phyloP scores from a whole-genome alignment of 345 rosid genomes.

The Aquilaria yunnanensis region DNA sequence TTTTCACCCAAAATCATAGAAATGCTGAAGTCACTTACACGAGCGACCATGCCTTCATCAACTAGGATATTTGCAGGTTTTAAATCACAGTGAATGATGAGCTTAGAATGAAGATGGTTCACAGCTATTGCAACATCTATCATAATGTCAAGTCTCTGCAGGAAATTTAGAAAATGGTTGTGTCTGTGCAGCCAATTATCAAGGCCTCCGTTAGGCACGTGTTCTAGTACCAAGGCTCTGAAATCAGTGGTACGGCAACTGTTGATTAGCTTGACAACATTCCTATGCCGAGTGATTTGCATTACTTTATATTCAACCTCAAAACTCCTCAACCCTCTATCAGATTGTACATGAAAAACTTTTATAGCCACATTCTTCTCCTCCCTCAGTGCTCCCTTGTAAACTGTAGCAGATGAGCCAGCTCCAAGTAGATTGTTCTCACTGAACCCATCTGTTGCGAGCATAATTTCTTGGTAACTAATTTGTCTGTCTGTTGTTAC shows the following conservation, averaged over 20 bases:
- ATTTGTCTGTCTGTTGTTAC: constrained; percentile 8
- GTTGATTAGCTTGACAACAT: constrained; percentile 9
- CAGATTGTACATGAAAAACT: background rate
- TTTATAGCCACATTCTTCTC: constrained; percentile 1
- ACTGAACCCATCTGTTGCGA: constrained; percentile 8
- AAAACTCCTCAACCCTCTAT: constrained; percentile 4
- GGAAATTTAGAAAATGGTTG: background rate
- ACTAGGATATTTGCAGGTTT: constrained; percentile 3
- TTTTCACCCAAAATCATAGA: constrained; percentile 1
- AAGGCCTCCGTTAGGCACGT: constrained; percentile 11
- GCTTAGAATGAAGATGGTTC: background rate
- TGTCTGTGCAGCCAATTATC: constrained; percentile 9
- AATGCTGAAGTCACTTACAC: constrained; percentile 10
- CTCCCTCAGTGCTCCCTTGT: background rate
- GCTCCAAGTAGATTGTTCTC: constrained; percentile 5
- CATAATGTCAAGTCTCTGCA: background rate
- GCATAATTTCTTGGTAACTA: constrained; percentile 6
- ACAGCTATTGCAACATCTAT: constrained; percentile 5
- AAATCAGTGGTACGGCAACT: constrained; percentile 6
- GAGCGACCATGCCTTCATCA: constrained; percentile 8
- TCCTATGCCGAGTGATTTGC: constrained; percentile 5
- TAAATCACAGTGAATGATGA: constrained; percentile 8
- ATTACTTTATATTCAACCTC: constrained; percentile 2
- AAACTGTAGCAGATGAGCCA: constrained; percentile 1
- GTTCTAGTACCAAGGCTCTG: constrained; percentile 12